Base-by-base conservation (phyloP, 148 eudicot species). In the Polygonum maritimum region DNA sequence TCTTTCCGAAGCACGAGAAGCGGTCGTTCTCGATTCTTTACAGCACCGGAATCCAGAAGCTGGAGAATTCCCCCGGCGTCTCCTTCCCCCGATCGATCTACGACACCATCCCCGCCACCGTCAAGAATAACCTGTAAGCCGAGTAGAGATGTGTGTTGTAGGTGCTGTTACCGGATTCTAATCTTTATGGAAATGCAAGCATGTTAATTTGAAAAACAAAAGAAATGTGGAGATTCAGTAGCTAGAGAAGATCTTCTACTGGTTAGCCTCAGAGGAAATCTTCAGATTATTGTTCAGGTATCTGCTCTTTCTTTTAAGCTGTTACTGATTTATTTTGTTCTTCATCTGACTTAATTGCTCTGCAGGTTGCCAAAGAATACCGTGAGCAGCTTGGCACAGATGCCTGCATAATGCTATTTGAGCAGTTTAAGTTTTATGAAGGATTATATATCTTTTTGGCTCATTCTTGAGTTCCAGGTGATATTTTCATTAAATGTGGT, bases 241-340 rank as follows among this genome's bases (percentile, higher is more conserved):
- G n/a, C n/a, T n/a, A n/a, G n/a, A n/a, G n/a, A 94, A 83, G 98
- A 94, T 83, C 97, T 94, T 75, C 79, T 94, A 41, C 77, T 94
- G 81, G 97, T 91, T 75, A 94, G 92, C 86, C 84, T 92, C 45
- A 87, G 97, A 82, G 98, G 97, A 79, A 94, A 94, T 82, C 89
- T 94, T 84, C 98, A 94, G 88, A 94, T 94, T 73, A 94, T 94
- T 87, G 98, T 94, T 75, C 98, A 94, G 93, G 98, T 92, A 86
- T 62, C 14, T 76, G 51, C 45, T 77, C 73, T 31, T 3, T 36
- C 40, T 48, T 10, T 13, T 44, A 12, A 67, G 19, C 45, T 67
- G 45, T 11, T 40, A 5, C 22, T 15, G 7, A 31, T 19, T 80
- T 41, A 7, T 11, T 22, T 16, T 7, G 9, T 45, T 8, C 40